phyloP scores from a whole-genome alignment of 495 filamentous ascomycete species.

The Penicillium egyptiacum region DNA sequence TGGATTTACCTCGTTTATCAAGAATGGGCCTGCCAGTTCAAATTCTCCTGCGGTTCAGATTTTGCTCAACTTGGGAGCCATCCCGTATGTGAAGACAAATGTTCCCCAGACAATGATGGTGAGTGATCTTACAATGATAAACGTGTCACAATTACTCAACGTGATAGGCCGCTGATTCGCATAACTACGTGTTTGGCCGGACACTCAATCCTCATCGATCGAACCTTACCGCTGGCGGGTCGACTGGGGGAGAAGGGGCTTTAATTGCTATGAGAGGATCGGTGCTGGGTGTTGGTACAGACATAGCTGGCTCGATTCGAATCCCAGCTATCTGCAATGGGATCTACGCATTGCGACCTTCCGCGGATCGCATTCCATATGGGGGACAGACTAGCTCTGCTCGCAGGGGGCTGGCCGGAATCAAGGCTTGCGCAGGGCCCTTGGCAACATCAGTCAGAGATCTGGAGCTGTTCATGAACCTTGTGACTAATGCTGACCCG shows the following conservation, averaged over 20 bases:
- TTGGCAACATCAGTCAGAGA: constrained; percentile 56
- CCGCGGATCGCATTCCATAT: constrained; percentile 31
- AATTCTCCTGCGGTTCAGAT: constrained; percentile 37
- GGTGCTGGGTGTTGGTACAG: constrained; percentile 62
- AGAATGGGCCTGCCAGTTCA: constrained; percentile 43
- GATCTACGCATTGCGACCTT: constrained; percentile 37
- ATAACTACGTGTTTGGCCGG: constrained; percentile 40
- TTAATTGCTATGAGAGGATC: constrained; percentile 57
- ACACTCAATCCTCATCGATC: constrained; percentile 46
- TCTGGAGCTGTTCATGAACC: constrained; percentile 47
- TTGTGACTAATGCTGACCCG: constrained; percentile 8
- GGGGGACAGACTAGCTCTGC: constrained; percentile 37
- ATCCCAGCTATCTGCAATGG: constrained; percentile 62
- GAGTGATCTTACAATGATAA: not conserved
- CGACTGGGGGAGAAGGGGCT: constrained; percentile 63
- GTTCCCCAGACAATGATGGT: constrained; percentile 50
- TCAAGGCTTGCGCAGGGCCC: constrained; percentile 45
- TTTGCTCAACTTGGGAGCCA: constrained; percentile 32
- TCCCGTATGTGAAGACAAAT: constrained; percentile 59
- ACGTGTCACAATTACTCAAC: not conserved
- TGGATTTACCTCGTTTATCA: constrained; percentile 34
- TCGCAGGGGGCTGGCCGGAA: constrained; percentile 19
- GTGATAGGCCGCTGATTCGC: constrained; percentile 41
- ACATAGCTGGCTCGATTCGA: constrained; percentile 63
- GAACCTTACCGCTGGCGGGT: constrained; percentile 47